Percentiles rank a stretch among this genome's conserved stretches.
Evolutionary conservation across 2,329 filamentous ascomycete genomes (phyloP).

Genomic region (Neofusicoccum cordaticola): DNA sequence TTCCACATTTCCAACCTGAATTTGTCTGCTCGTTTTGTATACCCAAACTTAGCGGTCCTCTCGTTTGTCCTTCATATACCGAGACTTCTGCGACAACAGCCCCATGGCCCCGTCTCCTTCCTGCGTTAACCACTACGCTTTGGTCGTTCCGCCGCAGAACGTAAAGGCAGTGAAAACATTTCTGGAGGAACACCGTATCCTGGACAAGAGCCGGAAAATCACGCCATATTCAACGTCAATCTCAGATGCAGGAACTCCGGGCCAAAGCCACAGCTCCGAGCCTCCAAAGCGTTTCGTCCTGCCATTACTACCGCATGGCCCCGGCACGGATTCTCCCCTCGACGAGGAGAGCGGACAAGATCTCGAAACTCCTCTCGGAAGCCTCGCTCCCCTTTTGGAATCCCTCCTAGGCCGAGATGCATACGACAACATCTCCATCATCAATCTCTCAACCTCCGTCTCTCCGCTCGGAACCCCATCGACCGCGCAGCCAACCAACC

Average conservation of each 20-base stretch:
- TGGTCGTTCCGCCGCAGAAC: conserved; percentile 31
- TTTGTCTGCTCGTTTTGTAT: too few relatives aligned
- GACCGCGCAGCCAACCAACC: background rate
- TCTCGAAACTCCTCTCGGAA: background rate
- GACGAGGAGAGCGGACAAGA: background rate
- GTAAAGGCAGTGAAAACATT: conserved; percentile 41
- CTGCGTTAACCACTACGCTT: background rate
- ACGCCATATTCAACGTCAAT: background rate
- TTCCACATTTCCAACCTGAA: too few relatives aligned
- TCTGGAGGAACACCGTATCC: conserved; percentile 30
- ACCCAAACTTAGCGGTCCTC: too few relatives aligned
- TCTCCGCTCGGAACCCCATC: background rate
- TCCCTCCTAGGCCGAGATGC: background rate
- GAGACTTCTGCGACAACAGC: too few relatives aligned
- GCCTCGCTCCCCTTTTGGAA: background rate
- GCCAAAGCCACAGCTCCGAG: background rate
- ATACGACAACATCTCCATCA: background rate
- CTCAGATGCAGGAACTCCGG: too few relatives aligned
- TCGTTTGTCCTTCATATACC: background rate
- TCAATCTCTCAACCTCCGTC: background rate
- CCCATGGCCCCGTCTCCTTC: background rate
- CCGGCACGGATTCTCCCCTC: background rate
- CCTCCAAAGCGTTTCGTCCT: background rate
- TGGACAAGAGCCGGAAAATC: conserved; percentile 33
- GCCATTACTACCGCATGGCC: background rate